Evolutionary conservation across 2,329 filamentous ascomycete species (phyloP).

Genomic region (Botrytis byssoidea): DNA sequence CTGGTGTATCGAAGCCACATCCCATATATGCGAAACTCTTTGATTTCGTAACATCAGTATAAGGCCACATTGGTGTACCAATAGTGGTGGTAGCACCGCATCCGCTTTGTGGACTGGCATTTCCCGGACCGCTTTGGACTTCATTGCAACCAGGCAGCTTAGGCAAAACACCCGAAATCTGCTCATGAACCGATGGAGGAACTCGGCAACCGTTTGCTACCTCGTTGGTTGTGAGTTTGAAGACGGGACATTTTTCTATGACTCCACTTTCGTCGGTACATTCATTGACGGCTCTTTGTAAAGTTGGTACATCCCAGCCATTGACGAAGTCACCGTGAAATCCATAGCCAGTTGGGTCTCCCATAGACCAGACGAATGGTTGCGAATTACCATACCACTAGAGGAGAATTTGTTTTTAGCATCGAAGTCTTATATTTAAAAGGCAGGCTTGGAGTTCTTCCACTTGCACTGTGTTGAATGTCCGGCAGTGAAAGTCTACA

Average conservation of each 20-base stretch:
- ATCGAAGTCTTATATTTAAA: neutral
- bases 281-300: slow-evolving; percentile 50
- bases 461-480: neutral
- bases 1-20: slow-evolving; percentile 54
- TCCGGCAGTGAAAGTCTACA: neutral
- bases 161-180: slow-evolving; percentile 45
- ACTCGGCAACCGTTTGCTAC: slow-evolving; percentile 54
- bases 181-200: slow-evolving; percentile 45
- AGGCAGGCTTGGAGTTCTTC: neutral
- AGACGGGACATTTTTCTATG: slow-evolving; percentile 45
- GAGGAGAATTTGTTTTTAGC: neutral
- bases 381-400: slow-evolving; percentile 45
- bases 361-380: slow-evolving; percentile 53
- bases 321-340: slow-evolving; percentile 60
- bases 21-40: slow-evolving; percentile 58
- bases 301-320: slow-evolving; percentile 51
- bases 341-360: slow-evolving; percentile 52
- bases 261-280: slow-evolving; percentile 48
- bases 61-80: slow-evolving; percentile 47
- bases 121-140: slow-evolving; percentile 31
- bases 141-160: slow-evolving; percentile 57
- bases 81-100: slow-evolving; percentile 51
- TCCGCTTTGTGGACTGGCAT: slow-evolving; percentile 38
- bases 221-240: slow-evolving; percentile 52
- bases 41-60: slow-evolving; percentile 46